These are phyloP conservation scores for Solanum tarapatanum DNA, from an alignment of 257 asterid species.

Conservation along the genomic window DNA sequence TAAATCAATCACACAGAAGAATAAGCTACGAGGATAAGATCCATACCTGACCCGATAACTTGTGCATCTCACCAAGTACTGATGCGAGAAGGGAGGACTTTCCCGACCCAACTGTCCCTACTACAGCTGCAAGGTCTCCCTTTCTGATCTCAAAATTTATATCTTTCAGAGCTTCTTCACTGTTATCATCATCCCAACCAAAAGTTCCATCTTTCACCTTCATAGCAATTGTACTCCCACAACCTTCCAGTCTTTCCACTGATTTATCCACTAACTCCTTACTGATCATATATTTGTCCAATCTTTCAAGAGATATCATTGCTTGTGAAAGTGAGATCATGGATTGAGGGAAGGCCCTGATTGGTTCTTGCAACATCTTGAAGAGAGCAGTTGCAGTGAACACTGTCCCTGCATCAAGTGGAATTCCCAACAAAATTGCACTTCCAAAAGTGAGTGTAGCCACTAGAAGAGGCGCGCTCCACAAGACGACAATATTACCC, in stretches of 20 bases:
- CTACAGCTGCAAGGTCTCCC: slow-evolving; percentile 75
- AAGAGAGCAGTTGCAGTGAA: slow-evolving; percentile 72
- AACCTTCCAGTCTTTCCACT: slow-evolving; percentile 61
- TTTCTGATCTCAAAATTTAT: slow-evolving; percentile 46
- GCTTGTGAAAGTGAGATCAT: slow-evolving; percentile 93
- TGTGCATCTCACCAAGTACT: slow-evolving; percentile 91
- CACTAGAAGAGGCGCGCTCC: slow-evolving; percentile 75
- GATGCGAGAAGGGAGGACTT: slow-evolving; percentile 84
- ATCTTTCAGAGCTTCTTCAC: slow-evolving; percentile 37
- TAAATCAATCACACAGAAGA: neutral
- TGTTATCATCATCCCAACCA: slow-evolving; percentile 79
- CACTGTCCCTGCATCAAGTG: slow-evolving; percentile 64
- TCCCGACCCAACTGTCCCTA: slow-evolving; percentile 96
- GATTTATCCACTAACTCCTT: slow-evolving; percentile 53
- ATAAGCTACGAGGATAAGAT: neutral
- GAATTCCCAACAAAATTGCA: slow-evolving; percentile 49
- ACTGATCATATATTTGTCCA: slow-evolving; percentile 73
- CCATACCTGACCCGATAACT: slow-evolving; percentile 68
- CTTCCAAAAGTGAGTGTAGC: slow-evolving; percentile 65
- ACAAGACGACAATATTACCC: slow-evolving; percentile 52
- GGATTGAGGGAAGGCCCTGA: slow-evolving; percentile 85
- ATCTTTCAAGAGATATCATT: slow-evolving; percentile 62
- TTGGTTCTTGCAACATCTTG: slow-evolving; percentile 80
- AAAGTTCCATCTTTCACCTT: slow-evolving; percentile 54
- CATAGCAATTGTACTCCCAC: slow-evolving; percentile 50